Evolutionary conservation across 2,329 filamentous ascomycete species (phyloP), one percentile per base, ranked within the genome.

Genomic region (Alternaria gaisen): DNA sequence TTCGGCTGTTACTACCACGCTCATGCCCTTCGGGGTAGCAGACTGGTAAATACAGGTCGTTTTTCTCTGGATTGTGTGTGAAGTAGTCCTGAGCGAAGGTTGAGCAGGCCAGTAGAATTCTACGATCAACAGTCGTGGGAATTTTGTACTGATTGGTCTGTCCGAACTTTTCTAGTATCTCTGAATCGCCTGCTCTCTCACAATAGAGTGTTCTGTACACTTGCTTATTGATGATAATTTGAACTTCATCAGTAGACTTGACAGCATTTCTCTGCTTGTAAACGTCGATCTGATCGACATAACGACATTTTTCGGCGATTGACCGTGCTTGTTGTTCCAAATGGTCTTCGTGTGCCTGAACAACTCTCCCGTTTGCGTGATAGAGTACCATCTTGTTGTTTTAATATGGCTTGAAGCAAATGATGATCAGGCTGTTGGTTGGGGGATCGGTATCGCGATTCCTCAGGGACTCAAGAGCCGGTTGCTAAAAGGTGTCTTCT

Each of bases 21-120:
- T 3, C 12, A 34, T 63, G 62, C 14, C 3, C 14, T 28, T 54
- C 46, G 2, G 66, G 66, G 44, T 65, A 64, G 10, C 18, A 14
- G 6, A 62, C 56, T 14, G 68, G 68, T 9, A 70, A 47, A n/a
- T 53, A 43, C 14, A 70, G 28, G 9, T 48, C n/a, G 3, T 41
- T 44, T 1, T 10, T 14, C 0, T 22, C 20, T 16, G 68, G 67
- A 14, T 68, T 52, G 16, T 55, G 61, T 14, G 38, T 53, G 42
- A 66, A 71, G 38, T 54, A 52, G 1, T 71, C 65, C 11, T 63
- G 26, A 9, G 67, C 65, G 3, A 58, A 18, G 14, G 44, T 58
- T 7, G 68, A 71, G 9, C 60, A 64, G 34, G 16, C 52, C 28
- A 54, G 66, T 12, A 71, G 26, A 12, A 56, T 67, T 2, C 18